Base-by-base conservation (phyloP, 1,284 basidiomycete genomes). In the Phlebopus sp. region DNA sequence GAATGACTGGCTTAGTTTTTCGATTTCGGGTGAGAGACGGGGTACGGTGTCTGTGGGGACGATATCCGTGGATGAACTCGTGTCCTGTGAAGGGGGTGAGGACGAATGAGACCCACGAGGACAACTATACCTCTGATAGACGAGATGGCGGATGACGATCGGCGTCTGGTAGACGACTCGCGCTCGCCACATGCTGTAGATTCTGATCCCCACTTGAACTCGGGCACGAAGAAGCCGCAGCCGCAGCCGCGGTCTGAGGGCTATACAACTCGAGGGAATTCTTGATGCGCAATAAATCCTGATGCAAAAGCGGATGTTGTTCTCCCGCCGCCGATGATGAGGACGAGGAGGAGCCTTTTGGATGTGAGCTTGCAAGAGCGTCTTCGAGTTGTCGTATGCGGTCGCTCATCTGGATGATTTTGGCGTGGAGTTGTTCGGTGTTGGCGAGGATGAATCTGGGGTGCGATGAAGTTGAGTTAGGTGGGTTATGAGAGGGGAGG, bases 341-440 rank as follows among this genome's bases (percentile, higher is more conserved):
- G 6, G 21, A 4, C 6, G 6, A 23, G 21, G 65, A 37, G 8
- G 67, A 39, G 21, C 47, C 53, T 19, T 59, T 55, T 4, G 62
- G 15, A 31, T 71, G 69, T 29, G 69, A 51, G 0, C 46, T 36
- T 37, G 66, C 60, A 19, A 87, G 67, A 0, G 81, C 82, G 53
- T 86, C 85, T 60, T 87, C 85, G 25, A 87, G 75, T 40, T 77
- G 69, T 44, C 84, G 74, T 44, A 87, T 84, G 38, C 84, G 80
- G 53, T 76, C 78, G 55, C 82, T 79, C 70, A 87, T 78, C 38
- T 77, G 73, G 41, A 78, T 78, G n/a, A 87, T 87, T 65, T 86
- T 86, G 36, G 76, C 70, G 56, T 87, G 84, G 14, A 87, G 72
- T 47, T 79, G 80, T 59, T 86, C 84, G 4, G 85, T 86, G 56